phyloP scores from a whole-genome alignment of 2,329 filamentous ascomycete species.

The Penicillium sp. region DNA sequence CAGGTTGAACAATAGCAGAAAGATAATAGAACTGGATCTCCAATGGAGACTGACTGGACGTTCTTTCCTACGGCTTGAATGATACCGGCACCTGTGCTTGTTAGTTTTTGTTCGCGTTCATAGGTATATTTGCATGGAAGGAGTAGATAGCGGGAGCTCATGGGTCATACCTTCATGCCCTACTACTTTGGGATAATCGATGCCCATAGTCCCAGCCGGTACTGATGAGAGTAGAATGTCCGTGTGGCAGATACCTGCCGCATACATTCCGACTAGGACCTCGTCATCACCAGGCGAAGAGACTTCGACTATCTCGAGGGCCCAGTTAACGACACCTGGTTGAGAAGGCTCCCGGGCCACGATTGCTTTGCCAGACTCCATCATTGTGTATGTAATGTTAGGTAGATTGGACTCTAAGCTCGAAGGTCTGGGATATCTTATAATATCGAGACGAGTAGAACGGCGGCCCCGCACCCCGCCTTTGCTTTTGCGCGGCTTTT shows the following conservation, averaged over 20 bases:
- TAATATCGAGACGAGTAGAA: too few species aligned
- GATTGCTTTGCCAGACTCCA: not conserved
- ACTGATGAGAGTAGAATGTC: slow-evolving; percentile 15
- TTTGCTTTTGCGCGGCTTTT: too few species aligned
- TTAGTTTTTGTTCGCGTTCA: not conserved
- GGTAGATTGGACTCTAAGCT: too few species aligned
- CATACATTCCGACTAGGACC: slow-evolving; percentile 16
- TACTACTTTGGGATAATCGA: slow-evolving; percentile 27
- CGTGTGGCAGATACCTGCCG: slow-evolving; percentile 21
- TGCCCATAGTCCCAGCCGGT: slow-evolving; percentile 3
- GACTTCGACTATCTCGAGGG: slow-evolving; percentile 5
- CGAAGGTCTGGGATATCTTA: too few species aligned
- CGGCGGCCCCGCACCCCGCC: not conserved
- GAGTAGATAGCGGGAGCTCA: too few species aligned
- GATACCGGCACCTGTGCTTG: slow-evolving; percentile 20
- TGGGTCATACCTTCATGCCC: slow-evolving; percentile 28
- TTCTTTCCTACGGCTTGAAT: slow-evolving; percentile 14
- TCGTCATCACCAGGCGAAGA: slow-evolving; percentile 10
- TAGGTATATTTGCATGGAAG: too few species aligned
- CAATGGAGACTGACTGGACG: slow-evolving; percentile 9
- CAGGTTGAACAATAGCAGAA: slow-evolving; percentile 36
- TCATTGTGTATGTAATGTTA: too few species aligned
- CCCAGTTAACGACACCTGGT: slow-evolving; percentile 5
- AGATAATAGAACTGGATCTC: slow-evolving; percentile 34
- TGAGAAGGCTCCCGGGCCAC: slow-evolving; percentile 2